Base-by-base conservation (phyloP, 2,329 filamentous ascomycete species). In the Xylogone sp. region DNA sequence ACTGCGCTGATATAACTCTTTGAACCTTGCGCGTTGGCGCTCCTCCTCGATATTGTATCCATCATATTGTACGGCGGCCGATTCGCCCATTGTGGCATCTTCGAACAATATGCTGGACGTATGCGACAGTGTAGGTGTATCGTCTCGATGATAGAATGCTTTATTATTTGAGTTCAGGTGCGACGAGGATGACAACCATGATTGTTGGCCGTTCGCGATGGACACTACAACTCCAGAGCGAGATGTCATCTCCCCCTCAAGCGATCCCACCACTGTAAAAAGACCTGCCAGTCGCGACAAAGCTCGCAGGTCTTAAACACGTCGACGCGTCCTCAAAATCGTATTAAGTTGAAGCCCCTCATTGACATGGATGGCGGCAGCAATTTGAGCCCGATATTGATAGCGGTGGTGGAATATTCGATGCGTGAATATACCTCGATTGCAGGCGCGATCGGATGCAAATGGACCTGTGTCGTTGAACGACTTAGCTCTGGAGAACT, bases 1-100 rank as follows among this genome's bases (percentile, higher is more conserved):
- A 62, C 83, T 86, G 69, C 82, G 82, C 65, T 82, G 82, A 76
- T 88, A 96, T 50, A 92, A 75, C 52, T 90, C 83, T 67, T 83
- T 82, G 70, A 97, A 94, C 65, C 85, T 76, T 64, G 83, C 78
- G 70, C 87, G 69, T 64, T 75, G 86, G 67, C 84, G 79, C 61
- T 82, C 80, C 46, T 90, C 87, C 63, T 86, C 76, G 64, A 76
- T 73, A 70, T 84, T 68, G 64, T 79, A 76, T 57, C 67, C 69
- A 57, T 77, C 76, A 63, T 71, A 70, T 69, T 69, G 70, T 70
- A 72, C 67, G 67, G 70, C 71, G 59, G 66, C 73, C 65, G 61
- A 67, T 61, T 75, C 73, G 55, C 66, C 69, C 55, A 74, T 72
- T 59, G 72, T 71, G 57, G 72, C 71, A 65, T 65, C 63, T 47